These are phyloP conservation scores for Tranzscheliella williamsii DNA, from an alignment of 1,284 basidiomycete genomes.

Conservation along the genomic window DNA sequence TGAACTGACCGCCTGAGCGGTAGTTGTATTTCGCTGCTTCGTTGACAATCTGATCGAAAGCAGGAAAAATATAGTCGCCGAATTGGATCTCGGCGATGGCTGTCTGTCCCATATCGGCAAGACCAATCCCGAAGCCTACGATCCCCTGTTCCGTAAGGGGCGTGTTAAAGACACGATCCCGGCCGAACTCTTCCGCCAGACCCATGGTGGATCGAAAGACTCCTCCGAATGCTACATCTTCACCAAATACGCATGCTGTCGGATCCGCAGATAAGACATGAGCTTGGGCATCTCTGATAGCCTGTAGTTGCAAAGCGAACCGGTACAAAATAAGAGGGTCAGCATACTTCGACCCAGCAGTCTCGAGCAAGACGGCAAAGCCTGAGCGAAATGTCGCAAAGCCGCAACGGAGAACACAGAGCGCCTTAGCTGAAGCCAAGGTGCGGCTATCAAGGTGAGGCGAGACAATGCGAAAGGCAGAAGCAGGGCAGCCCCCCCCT, in stretches of 20 bases:
- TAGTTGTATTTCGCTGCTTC: constrained; percentile 93
- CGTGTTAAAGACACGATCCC: constrained; percentile 40
- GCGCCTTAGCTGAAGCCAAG: too few species aligned
- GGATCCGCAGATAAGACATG: constrained; percentile 67
- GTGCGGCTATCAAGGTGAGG: too few species aligned
- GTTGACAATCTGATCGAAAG: constrained; percentile 75
- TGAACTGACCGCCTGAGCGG: constrained; percentile 80
- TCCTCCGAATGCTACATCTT: constrained; percentile 71
- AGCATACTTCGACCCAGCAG: constrained; percentile 1
- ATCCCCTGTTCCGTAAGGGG: constrained; percentile 70
- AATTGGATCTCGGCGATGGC: constrained; percentile 89
- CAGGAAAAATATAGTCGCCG: constrained; percentile 56
- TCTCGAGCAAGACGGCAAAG: too few species aligned
- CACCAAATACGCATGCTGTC: constrained; percentile 83
- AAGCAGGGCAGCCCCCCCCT: too few species aligned
- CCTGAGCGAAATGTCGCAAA: too few species aligned
- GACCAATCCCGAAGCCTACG: constrained; percentile 88
- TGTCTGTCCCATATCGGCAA: constrained; percentile 89
- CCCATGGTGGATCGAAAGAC: constrained; percentile 91
- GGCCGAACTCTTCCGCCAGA: constrained; percentile 82
- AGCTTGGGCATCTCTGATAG: constrained; percentile 52
- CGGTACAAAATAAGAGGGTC: not conserved
- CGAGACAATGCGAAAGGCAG: too few species aligned
- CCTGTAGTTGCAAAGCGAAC: constrained; percentile 16
- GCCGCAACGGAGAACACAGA: too few species aligned